Evolutionary conservation across 495 filamentous ascomycete genomes (phyloP).

Genomic region (Barbatosphaeria neglecta): DNA sequence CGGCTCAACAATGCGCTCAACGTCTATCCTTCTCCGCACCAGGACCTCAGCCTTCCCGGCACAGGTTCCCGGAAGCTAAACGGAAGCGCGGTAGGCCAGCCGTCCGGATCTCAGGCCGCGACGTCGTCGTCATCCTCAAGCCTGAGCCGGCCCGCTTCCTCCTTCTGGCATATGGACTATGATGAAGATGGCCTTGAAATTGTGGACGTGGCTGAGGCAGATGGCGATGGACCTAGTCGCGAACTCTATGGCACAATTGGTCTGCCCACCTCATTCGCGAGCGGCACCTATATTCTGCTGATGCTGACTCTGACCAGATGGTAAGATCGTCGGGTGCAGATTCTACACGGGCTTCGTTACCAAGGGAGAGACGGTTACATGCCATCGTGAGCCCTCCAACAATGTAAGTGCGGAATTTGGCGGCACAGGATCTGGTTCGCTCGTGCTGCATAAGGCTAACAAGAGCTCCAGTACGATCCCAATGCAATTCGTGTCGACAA

Average conservation of each 20-base stretch:
- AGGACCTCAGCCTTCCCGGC: too few relatives aligned
- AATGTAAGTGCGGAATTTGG: constrained; percentile 7
- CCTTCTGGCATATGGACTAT: not conserved
- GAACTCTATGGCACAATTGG: constrained; percentile 42
- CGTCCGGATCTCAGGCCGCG: too few relatives aligned
- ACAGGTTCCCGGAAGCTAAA: too few relatives aligned
- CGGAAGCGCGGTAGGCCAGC: too few relatives aligned
- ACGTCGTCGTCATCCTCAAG: not conserved
- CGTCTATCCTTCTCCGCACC: too few relatives aligned
- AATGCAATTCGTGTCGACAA: constrained; percentile 78
- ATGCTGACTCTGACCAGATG: constrained; percentile 27
- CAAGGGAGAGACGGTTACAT: constrained; percentile 57
- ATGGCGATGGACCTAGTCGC: constrained; percentile 25
- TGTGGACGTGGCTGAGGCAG: constrained; percentile 39
- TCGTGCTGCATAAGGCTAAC: not conserved
- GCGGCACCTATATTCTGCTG: not conserved
- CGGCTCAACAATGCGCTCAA: too few relatives aligned
- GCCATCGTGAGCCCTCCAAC: constrained; percentile 61
- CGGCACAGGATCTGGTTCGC: not conserved
- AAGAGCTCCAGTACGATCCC: constrained; percentile 41
- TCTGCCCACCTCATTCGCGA: constrained; percentile 3
- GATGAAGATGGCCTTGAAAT: constrained; percentile 38
- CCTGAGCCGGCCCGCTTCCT: not conserved
- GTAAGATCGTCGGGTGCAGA: constrained; percentile 70
- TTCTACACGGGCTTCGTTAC: constrained; percentile 68